These are phyloP conservation scores for Aegilops speltoides DNA, from an alignment of 176 grass and related monocot genomes.

Conservation along the genomic window DNA sequence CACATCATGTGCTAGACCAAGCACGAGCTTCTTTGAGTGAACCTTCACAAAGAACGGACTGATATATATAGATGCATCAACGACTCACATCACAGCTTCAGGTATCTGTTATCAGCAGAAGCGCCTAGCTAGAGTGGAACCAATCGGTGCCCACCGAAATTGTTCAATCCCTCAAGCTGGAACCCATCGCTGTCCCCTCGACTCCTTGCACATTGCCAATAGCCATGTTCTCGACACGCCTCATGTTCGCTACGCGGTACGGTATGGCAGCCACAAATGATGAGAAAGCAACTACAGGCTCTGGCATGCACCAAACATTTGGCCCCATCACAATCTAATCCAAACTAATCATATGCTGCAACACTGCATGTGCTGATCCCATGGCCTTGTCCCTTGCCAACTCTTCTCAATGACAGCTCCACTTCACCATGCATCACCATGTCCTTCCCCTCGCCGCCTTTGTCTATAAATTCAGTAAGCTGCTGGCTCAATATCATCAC, in stretches of 20 bases:
- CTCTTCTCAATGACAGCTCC: neutral
- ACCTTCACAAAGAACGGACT: neutral
- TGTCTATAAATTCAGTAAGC: constrained; percentile 29
- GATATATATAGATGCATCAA: neutral
- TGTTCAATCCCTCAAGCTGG: neutral
- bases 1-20: neutral
- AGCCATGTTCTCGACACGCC: neutral
- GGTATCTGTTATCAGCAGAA: neutral
- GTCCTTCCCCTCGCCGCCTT: neutral
- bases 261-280: neutral
- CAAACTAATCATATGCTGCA: neutral
- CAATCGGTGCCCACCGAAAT: neutral
- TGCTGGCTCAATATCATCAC: neutral
- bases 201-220: neutral
- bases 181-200: neutral
- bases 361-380: neutral
- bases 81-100: neutral
- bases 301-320: constrained; percentile 7
- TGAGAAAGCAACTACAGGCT: neutral
- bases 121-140: neutral
- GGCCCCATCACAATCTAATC: constrained; percentile 9
- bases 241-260: neutral
- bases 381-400: constrained; percentile 7
- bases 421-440: neutral
- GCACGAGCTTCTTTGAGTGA: neutral